Percentiles rank a stretch among this genome's conserved stretches.
phyloP scores from a whole-genome alignment of 306 rosid species.

The Potentilla sterilis region DNA sequence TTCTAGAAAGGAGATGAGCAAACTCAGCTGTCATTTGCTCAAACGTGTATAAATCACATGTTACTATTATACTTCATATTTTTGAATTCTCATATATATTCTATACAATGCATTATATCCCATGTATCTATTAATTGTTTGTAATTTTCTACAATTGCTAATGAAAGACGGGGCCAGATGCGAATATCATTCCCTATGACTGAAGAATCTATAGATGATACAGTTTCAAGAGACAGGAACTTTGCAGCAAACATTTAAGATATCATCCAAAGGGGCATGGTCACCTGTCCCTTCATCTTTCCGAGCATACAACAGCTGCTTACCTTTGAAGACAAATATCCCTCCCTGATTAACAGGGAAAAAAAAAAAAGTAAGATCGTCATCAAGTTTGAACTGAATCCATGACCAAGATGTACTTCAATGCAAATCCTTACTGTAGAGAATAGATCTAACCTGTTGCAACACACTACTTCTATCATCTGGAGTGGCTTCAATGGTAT shows the following conservation, averaged over 20 bases:
- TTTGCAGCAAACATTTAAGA: constrained; percentile 56
- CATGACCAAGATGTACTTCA: neutral
- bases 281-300: constrained; percentile 86
- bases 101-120: neutral
- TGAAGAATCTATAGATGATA: neutral
- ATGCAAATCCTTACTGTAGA: neutral
- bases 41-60: neutral
- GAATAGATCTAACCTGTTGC: constrained; percentile 54
- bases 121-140: neutral
- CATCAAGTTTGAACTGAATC: neutral
- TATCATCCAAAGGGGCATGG: constrained; percentile 73
- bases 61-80: neutral
- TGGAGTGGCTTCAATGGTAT: constrained; percentile 75
- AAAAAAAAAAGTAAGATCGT: neutral
- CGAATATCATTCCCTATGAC: neutral
- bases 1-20: neutral
- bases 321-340: constrained; percentile 80
- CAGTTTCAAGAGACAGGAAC: constrained; percentile 36
- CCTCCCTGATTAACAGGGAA: constrained; percentile 57
- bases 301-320: constrained; percentile 70
- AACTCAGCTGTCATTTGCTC: neutral
- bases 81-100: neutral
- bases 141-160: neutral
- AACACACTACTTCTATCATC: constrained; percentile 68
- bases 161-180: neutral